phyloP scores from a whole-genome alignment of 2,329 filamentous ascomycete species.

The Podosphaera aphanis region DNA sequence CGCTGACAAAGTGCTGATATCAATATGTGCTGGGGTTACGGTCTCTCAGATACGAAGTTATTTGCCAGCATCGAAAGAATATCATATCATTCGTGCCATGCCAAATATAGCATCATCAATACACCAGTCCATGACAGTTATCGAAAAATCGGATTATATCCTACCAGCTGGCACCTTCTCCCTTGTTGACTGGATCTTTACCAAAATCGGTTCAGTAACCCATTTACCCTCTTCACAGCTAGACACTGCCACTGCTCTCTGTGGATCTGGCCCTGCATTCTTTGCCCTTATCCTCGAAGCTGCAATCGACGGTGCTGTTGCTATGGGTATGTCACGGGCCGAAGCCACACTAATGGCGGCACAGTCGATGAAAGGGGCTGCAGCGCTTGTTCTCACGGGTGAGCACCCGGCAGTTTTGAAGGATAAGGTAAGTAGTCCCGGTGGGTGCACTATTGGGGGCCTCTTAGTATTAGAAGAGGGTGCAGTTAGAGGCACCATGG shows the following conservation, averaged over 20 bases:
- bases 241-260: conserved; percentile 52
- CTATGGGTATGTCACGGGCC: conserved; percentile 50
- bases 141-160: conserved; percentile 37
- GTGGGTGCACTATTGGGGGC: conserved; percentile 56
- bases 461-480: conserved; percentile 53
- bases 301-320: conserved; percentile 52
- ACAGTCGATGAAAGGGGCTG: conserved; percentile 54
- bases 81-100: conserved; percentile 54
- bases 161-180: conserved; percentile 27
- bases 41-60: conserved; percentile 41
- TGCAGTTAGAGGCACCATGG: conserved; percentile 39
- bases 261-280: conserved; percentile 53
- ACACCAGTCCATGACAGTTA: conserved; percentile 61
- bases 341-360: conserved; percentile 55
- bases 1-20: conserved; percentile 58
- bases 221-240: conserved; percentile 42
- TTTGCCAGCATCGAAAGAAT: conserved; percentile 18
- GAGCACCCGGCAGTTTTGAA: conserved; percentile 54
- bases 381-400: conserved; percentile 40
- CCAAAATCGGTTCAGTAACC: conserved; percentile 45
- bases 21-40: conserved; percentile 57
- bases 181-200: conserved; percentile 57
- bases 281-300: conserved; percentile 55
- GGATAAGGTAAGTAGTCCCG: conserved; percentile 57
- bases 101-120: conserved; percentile 66